These are phyloP conservation scores for Cokeromyces recurvatus DNA, from an alignment of 371 early-diverging fungal species.

Conservation along the genomic window DNA sequence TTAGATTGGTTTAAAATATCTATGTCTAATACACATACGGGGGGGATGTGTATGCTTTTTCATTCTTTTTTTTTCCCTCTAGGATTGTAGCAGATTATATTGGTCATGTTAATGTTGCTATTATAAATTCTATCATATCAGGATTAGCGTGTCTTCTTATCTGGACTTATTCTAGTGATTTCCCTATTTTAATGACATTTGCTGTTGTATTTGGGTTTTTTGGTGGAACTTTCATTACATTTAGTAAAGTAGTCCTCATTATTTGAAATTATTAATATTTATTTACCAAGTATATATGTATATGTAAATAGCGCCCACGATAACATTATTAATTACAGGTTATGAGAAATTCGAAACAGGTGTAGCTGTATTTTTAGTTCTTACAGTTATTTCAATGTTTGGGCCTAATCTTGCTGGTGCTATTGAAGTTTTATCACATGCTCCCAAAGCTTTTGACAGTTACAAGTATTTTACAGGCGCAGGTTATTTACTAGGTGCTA, in stretches of 20 bases:
- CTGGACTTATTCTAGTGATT: conserved; percentile 42
- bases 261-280: background rate
- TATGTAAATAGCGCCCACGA: conserved; percentile 31
- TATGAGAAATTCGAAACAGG: conserved; percentile 26
- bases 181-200: conserved; percentile 28
- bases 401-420: conserved; percentile 32
- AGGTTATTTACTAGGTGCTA: conserved; percentile 18
- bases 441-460: conserved; percentile 11
- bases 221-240: conserved; percentile 31
- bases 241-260: conserved; percentile 14
- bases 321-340: conserved; percentile 24
- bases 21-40: no score
- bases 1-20: no score
- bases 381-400: conserved; percentile 22
- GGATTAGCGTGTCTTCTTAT: conserved; percentile 25
- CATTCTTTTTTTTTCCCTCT: background rate
- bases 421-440: conserved; percentile 9
- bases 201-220: conserved; percentile 31
- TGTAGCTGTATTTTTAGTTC: conserved; percentile 20
- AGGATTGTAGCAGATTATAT: conserved; percentile 26
- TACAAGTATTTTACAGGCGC: conserved; percentile 39
- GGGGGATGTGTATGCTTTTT: no score
- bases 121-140: conserved; percentile 21
- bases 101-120: conserved; percentile 37
- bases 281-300: no score